Evolutionary conservation across 31 red algal species (phyloP), one percentile per base, ranked within the genome.

Genomic region (Asparagopsis taxiformis): DNA sequence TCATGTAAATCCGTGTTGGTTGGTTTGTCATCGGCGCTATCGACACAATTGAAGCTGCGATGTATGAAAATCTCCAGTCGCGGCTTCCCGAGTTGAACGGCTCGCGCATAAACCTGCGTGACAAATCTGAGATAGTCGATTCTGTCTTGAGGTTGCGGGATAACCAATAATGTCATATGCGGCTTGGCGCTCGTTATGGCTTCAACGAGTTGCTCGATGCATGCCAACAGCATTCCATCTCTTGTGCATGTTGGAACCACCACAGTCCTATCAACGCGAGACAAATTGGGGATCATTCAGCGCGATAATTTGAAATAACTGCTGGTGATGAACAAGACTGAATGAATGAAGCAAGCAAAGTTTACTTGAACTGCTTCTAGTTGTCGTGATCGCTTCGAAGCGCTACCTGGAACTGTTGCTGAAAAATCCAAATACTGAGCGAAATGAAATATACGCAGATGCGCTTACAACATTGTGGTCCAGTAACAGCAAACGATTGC

Each of bases 81-180:
- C 3, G 81, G 81, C 44, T 72, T 68, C 16, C 51, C 70, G 30
- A 51, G 29, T 49, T 71, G 41, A 30, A 75, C 81, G 49, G 65
- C 53, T 30, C 52, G 21, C n/a, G 81, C 51, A 57, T 72, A 85
- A 69, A 85, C 55, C 34, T 72, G 62, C 3, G 61, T 75, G 17
- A 68, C 70, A 21, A 85, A 51, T 24, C 81, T 36, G 13, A 85
- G 51, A 28, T 85, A 75, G 41, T 68, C 73, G 22, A 85, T 16
- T 4, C 62, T 70, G 4, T 75, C 24, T 22, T 69, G 69, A 1
- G 41, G 22, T 23, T 68, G 41, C 43, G 79, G 79, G 23, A 65
- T 54, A 16, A 80, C 30, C 17, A 66, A 72, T 19, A 72, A 34
- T 3, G 79, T 62, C 9, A 34, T 34, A 22, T 53, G 58, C 17